Evolutionary conservation across 345 rosid genomes (phyloP), one percentile per base, ranked within the genome.

Genomic region (Eucalyptus grandis): DNA sequence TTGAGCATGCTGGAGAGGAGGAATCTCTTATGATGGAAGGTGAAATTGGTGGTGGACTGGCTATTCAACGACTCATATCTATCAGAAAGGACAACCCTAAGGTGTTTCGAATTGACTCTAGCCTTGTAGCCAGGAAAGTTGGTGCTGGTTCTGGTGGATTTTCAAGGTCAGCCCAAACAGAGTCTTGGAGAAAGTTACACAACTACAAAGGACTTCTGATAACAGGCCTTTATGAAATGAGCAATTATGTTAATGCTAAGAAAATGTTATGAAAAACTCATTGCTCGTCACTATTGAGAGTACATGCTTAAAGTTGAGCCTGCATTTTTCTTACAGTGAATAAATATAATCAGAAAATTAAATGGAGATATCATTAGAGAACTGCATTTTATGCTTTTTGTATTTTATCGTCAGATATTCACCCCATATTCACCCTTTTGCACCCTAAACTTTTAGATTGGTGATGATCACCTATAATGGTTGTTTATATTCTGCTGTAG

Each of bases 141-240:
- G 99, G 97, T 91, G 97, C 99, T 91, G 98, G 99, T 67, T 97
- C 99, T 80, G 98, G 99, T 51, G 99, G 98, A 92, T 96, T 90
- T 93, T 96, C 99, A 92, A 98, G 99, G 99, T 96, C 80, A 91
- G 91, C 85, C 44, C 30, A 77, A 40, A 77, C 83, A 21, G 7
- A 21, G 47, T 77, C 47, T 21, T 40, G 47, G 47, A 77, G 85
- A 77, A 40, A 77, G 85, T 77, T 40, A 40, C 30, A 77, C 85
- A 21, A 40, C 14, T 40, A 77, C 46, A 72, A 11, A 40, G 46
- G 26, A 77, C 83, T 77, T 77, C 27, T 77, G 27, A 77, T 40
- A 77, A 21, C 12, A 77, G 85, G 47, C 85, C 30, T 77, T 24
- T 40, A 19, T 12, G 11, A 77, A 77, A 40, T 6, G 85, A 40